Conservation (phyloP, 1,284 basidiomycete species). For the Ceratobasidium sp. region DNA sequence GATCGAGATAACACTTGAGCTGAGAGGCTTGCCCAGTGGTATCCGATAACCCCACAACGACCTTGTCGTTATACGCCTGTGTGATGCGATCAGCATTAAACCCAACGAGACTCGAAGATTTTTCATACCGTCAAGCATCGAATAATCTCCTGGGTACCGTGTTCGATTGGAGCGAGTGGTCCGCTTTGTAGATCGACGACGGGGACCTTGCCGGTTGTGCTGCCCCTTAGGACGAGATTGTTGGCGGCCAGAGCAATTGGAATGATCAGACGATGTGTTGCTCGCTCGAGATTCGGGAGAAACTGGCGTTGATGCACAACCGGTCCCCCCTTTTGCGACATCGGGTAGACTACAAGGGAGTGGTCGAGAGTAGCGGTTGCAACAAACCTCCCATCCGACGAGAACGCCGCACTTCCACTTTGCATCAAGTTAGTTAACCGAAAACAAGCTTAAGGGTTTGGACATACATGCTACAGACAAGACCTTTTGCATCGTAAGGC, state of each 20-base stretch:
- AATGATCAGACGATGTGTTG: neutral
- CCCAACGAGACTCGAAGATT: neutral
- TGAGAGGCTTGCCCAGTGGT: neutral
- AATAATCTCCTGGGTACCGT: conserved; percentile 2
- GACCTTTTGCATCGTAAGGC: neutral
- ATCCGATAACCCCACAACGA: conserved; percentile 13
- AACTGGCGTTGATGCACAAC: neutral
- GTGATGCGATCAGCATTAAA: neutral
- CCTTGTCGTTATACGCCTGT: conserved; percentile 2
- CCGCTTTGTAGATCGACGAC: conserved; percentile 17
- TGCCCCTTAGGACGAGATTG: conserved; percentile 4
- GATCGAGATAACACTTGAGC: conserved; percentile 1
- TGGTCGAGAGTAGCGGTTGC: neutral
- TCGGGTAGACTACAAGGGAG: neutral
- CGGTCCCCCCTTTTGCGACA: conserved; percentile 5
- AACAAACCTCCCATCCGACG: conserved; percentile 6
- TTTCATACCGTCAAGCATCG: conserved; percentile 4
- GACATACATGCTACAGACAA: conserved; percentile 13
- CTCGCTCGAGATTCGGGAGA: neutral
- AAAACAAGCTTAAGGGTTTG: neutral
- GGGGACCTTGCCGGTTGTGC: neutral
- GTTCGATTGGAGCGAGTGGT: conserved; percentile 3
- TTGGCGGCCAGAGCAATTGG: neutral
- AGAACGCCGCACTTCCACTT: neutral
- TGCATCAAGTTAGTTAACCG: neutral